Percentiles rank a stretch among this genome's conserved stretches.
These are phyloP conservation scores for Drosera capensis DNA, from an alignment of 148 eudicot genomes.

Conservation along the genomic window DNA sequence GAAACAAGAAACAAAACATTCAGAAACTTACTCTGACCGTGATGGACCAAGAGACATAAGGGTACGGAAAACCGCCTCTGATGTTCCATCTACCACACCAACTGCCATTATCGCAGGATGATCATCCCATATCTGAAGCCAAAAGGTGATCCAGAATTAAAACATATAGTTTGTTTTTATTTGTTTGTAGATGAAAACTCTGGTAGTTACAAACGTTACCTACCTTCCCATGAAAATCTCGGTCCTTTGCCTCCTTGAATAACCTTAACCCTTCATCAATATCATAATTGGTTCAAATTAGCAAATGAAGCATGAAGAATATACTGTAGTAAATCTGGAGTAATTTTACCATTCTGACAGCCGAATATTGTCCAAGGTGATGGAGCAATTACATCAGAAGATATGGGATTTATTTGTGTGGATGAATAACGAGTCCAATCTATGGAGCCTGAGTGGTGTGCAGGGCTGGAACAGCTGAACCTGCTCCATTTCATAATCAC, in stretches of 20 bases:
- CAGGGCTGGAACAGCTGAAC: constrained; percentile 27
- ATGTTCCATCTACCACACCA: constrained; percentile 48
- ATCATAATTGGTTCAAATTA: neutral
- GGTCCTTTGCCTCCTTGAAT: constrained; percentile 58
- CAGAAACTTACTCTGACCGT: constrained; percentile 50
- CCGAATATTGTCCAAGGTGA: constrained; percentile 67
- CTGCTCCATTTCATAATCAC: constrained; percentile 11
- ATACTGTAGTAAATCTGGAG: neutral
- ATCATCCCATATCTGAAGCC: constrained; percentile 39
- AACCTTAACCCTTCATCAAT: constrained; percentile 40
- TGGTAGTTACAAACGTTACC: constrained; percentile 2
- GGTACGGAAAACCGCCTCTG: constrained; percentile 49
- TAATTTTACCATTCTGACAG: constrained; percentile 46
- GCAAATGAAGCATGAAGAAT: neutral
- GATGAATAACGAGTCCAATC: constrained; percentile 37
- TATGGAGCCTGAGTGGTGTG: constrained; percentile 22
- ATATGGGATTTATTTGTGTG: constrained; percentile 25
- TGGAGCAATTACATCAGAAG: constrained; percentile 53
- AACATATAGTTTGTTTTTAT: neutral
- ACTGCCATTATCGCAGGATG: constrained; percentile 72
- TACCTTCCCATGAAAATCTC: constrained; percentile 35
- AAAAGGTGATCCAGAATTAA: constrained; percentile 6
- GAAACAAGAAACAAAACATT: neutral
- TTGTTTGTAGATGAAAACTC: constrained; percentile 1
- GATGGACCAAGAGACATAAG: constrained; percentile 66